Evolutionary conservation across 2,329 filamentous ascomycete genomes (phyloP), one percentile per base, ranked within the genome.

Genomic region (Botrytis fabae): DNA sequence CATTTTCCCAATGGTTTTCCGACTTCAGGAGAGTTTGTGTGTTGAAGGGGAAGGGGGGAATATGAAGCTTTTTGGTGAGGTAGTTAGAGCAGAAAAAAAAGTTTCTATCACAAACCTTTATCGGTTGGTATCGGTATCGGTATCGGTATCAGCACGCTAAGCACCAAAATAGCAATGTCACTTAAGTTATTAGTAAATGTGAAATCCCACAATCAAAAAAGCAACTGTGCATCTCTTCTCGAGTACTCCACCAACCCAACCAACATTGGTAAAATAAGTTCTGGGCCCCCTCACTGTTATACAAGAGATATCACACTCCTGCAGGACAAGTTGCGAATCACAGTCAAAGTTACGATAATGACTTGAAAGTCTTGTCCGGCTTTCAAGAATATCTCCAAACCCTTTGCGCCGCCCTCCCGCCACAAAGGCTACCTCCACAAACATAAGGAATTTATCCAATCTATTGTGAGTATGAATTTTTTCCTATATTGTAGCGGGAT

Each of bases 281-380:
- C 59, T 54, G 69, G 28, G 40, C 44, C 10, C 38, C 20, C 48
- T 62, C n/a, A 22, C 28, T 71, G 44, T 54, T 10, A 42, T n/a
- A 71, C 60, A 59, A 71, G 42, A 44, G 25, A 71, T 16, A 40
- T 65, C 25, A 38, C 20, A n/a, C 40, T 60, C 20, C 28, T 60
- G 73, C 73, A 72, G 74, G 61, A 73, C 18, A 69, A 69, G 28
- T 73, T 75, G 73, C 71, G 71, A 72, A 69, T 71, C 22, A 60
- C 60, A 64, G 68, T 40, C 70, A 42, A 63, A 66, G 35, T 63
- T 64, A 59, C 71, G 65, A 80, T 74, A 73, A 81, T 81, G 80
- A 80, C 76, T 78, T 80, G 79, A 81, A 75, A 74, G 68, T 64
- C 72, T 72, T 40, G 48, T 59, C 70, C 59, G 59, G 74, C 77